Conservation (phyloP, 495 filamentous ascomycete genomes). For the Penicillium odoratum region DNA sequence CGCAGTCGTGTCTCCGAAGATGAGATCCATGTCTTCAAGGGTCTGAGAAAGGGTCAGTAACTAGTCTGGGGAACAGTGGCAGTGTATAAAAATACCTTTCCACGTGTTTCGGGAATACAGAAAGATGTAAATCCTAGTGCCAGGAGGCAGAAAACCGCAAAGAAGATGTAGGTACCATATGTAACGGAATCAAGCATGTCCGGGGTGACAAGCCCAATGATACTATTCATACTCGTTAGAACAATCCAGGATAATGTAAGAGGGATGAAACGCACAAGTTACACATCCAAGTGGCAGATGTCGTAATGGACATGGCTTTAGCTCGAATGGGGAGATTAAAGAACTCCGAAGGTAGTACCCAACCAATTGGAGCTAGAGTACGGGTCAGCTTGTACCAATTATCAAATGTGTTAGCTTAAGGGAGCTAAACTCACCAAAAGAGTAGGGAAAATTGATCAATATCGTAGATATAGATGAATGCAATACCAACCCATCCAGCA, state of each 20-base stretch:
- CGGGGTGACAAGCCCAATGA: slow-evolving; percentile 74
- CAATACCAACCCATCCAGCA: slow-evolving; percentile 75
- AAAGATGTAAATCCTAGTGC: slow-evolving; percentile 60
- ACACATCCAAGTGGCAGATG: slow-evolving; percentile 44
- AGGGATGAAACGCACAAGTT: slow-evolving; percentile 35
- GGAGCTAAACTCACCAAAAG: slow-evolving; percentile 50
- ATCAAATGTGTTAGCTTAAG: slow-evolving; percentile 68
- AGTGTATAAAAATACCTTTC: slow-evolving; percentile 29
- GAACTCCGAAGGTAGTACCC: slow-evolving; percentile 44
- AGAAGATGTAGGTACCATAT: slow-evolving; percentile 80
- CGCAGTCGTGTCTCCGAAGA: slow-evolving; percentile 72
- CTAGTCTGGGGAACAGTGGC: background rate
- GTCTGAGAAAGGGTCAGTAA: slow-evolving; percentile 28
- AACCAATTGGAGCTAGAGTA: slow-evolving; percentile 42
- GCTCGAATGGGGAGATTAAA: slow-evolving; percentile 42
- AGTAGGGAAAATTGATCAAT: slow-evolving; percentile 74
- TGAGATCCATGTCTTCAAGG: slow-evolving; percentile 64
- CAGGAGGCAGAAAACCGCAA: slow-evolving; percentile 67
- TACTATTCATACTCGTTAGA: slow-evolving; percentile 31
- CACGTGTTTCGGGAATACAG: slow-evolving; percentile 63
- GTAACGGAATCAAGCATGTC: slow-evolving; percentile 69
- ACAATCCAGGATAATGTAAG: background rate
- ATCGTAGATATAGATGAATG: slow-evolving; percentile 82
- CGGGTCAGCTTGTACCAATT: background rate
- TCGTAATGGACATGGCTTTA: slow-evolving; percentile 41